Percentiles rank a stretch among this genome's conserved stretches.
These are phyloP conservation scores for Suillus sp. DNA, from an alignment of 768 basidiomycete genomes.

Conservation along the genomic window DNA sequence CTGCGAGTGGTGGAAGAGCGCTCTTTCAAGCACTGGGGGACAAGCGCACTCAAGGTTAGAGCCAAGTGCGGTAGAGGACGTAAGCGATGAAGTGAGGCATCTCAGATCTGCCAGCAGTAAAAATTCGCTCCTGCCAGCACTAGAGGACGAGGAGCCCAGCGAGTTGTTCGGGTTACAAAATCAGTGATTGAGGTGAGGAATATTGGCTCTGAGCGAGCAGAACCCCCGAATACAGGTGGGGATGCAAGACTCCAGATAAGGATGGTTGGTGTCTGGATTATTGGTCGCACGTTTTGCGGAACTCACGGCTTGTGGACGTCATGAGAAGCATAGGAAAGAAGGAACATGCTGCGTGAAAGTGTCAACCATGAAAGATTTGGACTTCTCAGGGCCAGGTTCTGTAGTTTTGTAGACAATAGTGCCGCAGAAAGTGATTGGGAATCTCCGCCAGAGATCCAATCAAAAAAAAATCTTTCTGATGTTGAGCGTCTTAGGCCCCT, in stretches of 20 bases:
- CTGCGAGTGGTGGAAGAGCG: background rate
- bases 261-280: background rate
- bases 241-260: background rate
- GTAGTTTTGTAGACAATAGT: background rate
- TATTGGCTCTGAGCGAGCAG: background rate
- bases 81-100: background rate
- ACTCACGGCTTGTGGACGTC: background rate
- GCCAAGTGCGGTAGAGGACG: background rate
- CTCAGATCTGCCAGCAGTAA: background rate
- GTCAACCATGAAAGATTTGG: background rate
- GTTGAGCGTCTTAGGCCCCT: background rate
- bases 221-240: background rate
- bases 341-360: background rate
- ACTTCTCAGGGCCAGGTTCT: background rate
- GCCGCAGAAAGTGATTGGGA: background rate
- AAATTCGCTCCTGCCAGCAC: background rate
- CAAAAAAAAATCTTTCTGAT: background rate
- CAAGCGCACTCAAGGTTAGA: background rate
- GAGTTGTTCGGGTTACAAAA: background rate
- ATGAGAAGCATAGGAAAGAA: background rate
- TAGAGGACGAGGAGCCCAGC: background rate
- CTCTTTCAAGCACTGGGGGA: background rate
- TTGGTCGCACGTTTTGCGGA: background rate
- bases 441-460: background rate
- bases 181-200: background rate